Evolutionary conservation across 441 rosid genomes (phyloP), one percentile per base, ranked within the genome.

Genomic region (Pelargonium fulgidum): DNA sequence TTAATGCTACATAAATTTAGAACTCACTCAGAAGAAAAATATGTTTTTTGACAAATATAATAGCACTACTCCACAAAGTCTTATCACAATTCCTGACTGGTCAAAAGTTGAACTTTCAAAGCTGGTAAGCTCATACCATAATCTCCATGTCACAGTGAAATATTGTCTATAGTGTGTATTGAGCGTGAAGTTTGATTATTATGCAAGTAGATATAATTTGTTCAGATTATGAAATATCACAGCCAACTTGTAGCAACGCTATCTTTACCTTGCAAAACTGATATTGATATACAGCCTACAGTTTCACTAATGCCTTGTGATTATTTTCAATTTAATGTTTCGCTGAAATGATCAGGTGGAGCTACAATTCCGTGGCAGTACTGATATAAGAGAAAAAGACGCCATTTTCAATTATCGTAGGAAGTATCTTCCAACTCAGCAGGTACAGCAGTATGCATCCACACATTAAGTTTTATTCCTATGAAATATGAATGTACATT

Each of bases 351-450:
- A 42, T 75, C 81, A 93, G 99, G 99, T 91, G 85, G 91, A 87
- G 79, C 96, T 93, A 78, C 93, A 86, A 71, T 83, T 82, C 81
- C 88, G 79, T 70, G 93, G 86, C 52, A 85, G 80, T 73, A 78
- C 70, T 77, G 94, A 85, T 80, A 73, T 73, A 61, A 76, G 81
- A 70, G 96, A 86, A 82, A 83, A 83, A 64, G 96, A 89, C 75
- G 87, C 88, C 20, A 91, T 91, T 77, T 93, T 93, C 76, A 91
- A 93, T 80, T 93, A 88, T 73, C 83, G 95, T 56, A 89, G 95
- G 78, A 91, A 93, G 82, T 93, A 93, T 86, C 90, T 93, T 75
- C 99, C 97, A 52, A 91, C 99, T 50, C 92, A 85, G 69, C 96
- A 93, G 99, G 99, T 93, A 81, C 56, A 67, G 65, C 29, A 42